These are phyloP conservation scores for Quercus phellos DNA, from an alignment of 331 rosid species.

Conservation along the genomic window DNA sequence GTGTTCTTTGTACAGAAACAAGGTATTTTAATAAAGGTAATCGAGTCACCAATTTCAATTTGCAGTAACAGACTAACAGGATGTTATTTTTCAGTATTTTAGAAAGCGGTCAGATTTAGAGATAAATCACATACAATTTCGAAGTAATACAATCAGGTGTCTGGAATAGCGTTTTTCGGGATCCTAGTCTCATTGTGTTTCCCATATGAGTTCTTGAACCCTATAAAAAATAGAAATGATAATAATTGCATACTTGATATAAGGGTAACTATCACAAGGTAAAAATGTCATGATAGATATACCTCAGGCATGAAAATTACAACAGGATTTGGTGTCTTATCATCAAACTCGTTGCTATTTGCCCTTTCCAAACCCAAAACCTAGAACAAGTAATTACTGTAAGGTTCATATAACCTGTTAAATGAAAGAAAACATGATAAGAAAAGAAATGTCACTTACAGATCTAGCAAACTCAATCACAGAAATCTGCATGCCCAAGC, in stretches of 20 bases:
- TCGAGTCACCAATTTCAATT: neutral
- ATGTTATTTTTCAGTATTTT: neutral
- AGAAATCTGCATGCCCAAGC: constrained; percentile 98
- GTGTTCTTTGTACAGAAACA: no score
- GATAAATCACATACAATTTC: constrained; percentile 67
- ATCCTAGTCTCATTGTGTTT: constrained; percentile 97
- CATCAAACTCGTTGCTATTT: constrained; percentile 77
- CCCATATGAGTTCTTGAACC: constrained; percentile 99
- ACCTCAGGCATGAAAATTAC: constrained; percentile 99
- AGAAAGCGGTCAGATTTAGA: constrained; percentile 10
- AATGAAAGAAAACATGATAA: constrained; percentile 11
- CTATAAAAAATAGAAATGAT: constrained; percentile 27
- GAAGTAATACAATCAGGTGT: constrained; percentile 73
- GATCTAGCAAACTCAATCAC: constrained; percentile 94
- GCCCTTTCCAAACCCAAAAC: constrained; percentile 87
- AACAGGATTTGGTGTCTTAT: constrained; percentile 73
- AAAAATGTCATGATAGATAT: constrained; percentile 2
- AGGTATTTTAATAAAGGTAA: neutral
- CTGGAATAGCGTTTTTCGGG: constrained; percentile 81
- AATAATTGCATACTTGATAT: neutral
- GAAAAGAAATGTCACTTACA: constrained; percentile 46
- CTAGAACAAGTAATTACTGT: constrained; percentile 38
- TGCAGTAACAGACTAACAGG: neutral
- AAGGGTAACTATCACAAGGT: neutral
- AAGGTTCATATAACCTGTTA: neutral